phyloP scores from a whole-genome alignment of 768 basidiomycete genomes.

The Trametes cinnabarina region DNA sequence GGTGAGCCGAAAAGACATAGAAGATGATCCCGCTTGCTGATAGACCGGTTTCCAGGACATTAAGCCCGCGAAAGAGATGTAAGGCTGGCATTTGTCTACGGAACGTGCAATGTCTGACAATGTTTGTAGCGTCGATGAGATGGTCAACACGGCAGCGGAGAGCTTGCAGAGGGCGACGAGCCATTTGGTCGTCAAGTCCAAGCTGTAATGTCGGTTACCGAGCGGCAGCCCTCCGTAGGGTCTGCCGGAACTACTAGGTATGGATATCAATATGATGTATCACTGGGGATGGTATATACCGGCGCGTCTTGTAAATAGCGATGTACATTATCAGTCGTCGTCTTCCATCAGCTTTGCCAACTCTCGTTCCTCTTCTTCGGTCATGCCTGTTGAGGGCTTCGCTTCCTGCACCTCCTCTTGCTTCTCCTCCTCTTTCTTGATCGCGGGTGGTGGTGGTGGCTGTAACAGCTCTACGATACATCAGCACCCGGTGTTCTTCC shows the following conservation, averaged over 20 bases:
- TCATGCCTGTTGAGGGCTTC: slow-evolving; percentile 40
- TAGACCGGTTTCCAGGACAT: too few relatives aligned
- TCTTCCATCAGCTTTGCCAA: slow-evolving; percentile 72
- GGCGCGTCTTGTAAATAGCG: background rate
- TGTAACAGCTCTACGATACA: slow-evolving; percentile 16
- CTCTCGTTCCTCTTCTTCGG: slow-evolving; percentile 89
- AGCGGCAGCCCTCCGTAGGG: background rate
- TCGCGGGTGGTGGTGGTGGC: slow-evolving; percentile 7
- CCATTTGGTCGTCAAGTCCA: slow-evolving; percentile 45
- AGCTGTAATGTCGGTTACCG: slow-evolving; percentile 39
- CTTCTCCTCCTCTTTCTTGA: background rate
- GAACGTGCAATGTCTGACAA: background rate
- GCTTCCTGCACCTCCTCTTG: slow-evolving; percentile 19
- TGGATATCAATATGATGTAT: background rate
- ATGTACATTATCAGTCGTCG: slow-evolving; percentile 19
- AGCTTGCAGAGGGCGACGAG: slow-evolving; percentile 48
- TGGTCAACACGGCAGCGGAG: slow-evolving; percentile 67
- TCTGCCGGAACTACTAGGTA: background rate
- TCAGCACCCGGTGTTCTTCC: background rate
- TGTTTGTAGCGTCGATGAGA: slow-evolving; percentile 67
- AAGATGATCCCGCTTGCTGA: too few relatives aligned
- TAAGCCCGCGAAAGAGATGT: slow-evolving; percentile 85
- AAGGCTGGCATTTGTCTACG: slow-evolving; percentile 30
- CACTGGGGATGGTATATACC: background rate
- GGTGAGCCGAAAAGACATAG: slow-evolving; percentile 33